Evolutionary conservation across 257 asterid species (phyloP), one percentile per base, ranked within the genome.

Genomic region (Vinca minor): DNA sequence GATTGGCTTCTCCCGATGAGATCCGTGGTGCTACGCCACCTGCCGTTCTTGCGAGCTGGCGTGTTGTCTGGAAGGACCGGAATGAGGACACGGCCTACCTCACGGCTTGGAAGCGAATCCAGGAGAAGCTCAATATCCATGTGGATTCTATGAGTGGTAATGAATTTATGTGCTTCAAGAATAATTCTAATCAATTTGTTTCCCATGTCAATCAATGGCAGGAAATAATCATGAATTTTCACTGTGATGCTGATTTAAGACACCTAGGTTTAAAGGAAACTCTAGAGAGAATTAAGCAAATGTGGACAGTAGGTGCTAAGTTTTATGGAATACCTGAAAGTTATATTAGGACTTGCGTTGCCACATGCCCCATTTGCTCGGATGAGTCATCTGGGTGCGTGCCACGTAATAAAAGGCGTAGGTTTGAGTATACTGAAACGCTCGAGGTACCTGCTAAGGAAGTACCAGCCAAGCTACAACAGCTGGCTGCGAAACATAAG

Each of bases 61-160:
- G 97, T 13, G 71, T 88, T 14, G 98, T 93, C 34, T 89, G 98
- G 97, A 93, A 87, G 83, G 98, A 93, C 73, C 84, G 98, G 8
- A 93, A 85, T 69, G 97, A 87, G 84, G 99, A 93, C 34, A 89
- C 97, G 4, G 99, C 97, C 0, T 89, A 85, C 71, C 69, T 85
- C 61, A 89, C 95, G 15, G 99, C 99, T 38, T 93, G 99, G 97
- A 93, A 93, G 79, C 85, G 97, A 32, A 87, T 93, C 62, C 99
- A 93, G 85, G 99, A 93, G 68, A 89, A 93, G 84, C 95, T 93
- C 67, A 72, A 76, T 3, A 80, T 77, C 47, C 89, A 82, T 61
- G 68, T 76, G 59, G 62, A 65, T 66, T 5, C 71, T 6, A 76
- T 75, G 59, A 76, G 71, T 58, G 84, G 77, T 67, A 77, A 72